phyloP scores from a whole-genome alignment of 495 filamentous ascomycete genomes.

The Penicillium angulare region DNA sequence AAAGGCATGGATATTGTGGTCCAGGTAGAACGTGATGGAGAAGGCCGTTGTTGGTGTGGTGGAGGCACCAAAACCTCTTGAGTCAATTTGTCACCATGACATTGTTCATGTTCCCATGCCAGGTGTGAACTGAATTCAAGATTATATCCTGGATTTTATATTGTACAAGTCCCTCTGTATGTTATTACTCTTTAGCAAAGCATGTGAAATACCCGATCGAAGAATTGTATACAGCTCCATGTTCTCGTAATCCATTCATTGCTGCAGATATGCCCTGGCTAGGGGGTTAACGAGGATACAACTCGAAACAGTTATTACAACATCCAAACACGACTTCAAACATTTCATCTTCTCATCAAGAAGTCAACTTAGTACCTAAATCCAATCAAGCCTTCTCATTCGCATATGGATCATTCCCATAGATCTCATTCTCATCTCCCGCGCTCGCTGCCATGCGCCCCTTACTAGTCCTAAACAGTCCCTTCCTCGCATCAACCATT shows the following conservation, averaged over 20 bases:
- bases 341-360: too few species aligned
- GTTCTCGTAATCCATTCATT: too few species aligned
- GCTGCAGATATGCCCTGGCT: too few species aligned
- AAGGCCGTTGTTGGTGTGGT: conserved; percentile 78
- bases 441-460: neutral
- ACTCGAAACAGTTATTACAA: too few species aligned
- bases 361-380: too few species aligned
- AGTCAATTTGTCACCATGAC: neutral
- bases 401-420: neutral
- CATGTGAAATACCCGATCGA: neutral
- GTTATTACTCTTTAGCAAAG: neutral
- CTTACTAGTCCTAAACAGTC: neutral
- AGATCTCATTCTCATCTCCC: neutral
- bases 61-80: conserved; percentile 34
- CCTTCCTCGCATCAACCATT: neutral
- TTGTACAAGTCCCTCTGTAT: neutral
- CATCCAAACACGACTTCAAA: too few species aligned
- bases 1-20: conserved; percentile 70
- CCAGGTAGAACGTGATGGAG: conserved; percentile 74
- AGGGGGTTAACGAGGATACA: too few species aligned
- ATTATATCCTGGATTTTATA: neutral
- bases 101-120: neutral
- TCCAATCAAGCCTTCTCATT: neutral
- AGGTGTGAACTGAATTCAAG: too few species aligned
- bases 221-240: neutral